Conservation (phyloP, 2,329 filamentous ascomycete genomes). For the Fusarium penzigii region DNA sequence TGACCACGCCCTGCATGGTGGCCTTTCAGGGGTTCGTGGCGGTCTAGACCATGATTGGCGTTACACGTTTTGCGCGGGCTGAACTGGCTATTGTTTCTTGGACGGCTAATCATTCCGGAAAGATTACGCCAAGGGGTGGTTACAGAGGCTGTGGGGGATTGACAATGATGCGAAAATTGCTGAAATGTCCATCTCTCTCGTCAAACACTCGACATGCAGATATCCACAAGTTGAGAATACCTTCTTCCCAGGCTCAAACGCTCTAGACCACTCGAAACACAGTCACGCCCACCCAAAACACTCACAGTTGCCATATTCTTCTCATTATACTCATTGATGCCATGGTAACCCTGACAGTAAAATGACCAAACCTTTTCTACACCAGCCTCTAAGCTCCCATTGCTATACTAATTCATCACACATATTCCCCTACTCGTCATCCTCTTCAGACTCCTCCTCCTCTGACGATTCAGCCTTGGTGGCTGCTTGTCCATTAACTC, state of each 20-base stretch:
- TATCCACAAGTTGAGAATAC: not conserved
- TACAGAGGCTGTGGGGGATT: too few species aligned
- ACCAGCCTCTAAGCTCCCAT: slow-evolving; percentile 22
- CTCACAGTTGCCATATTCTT: slow-evolving; percentile 20
- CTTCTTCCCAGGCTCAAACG: not conserved
- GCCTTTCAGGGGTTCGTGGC: not conserved
- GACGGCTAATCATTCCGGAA: too few species aligned
- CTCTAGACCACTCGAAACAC: slow-evolving; percentile 4
- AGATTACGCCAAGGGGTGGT: too few species aligned
- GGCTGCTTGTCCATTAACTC: slow-evolving; percentile 21
- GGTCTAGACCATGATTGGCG: not conserved
- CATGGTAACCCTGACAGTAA: slow-evolving; percentile 30
- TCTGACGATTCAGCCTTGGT: slow-evolving; percentile 8
- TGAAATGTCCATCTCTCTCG: too few species aligned
- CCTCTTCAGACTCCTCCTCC: slow-evolving; percentile 23
- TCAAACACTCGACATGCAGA: too few species aligned
- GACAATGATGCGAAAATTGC: too few species aligned
- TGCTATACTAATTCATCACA: slow-evolving; percentile 29
- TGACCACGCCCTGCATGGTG: not conserved
- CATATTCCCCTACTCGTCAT: slow-evolving; percentile 27
- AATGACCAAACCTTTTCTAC: slow-evolving; percentile 33
- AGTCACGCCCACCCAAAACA: not conserved
- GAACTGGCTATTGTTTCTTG: not conserved
- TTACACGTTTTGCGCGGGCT: not conserved
- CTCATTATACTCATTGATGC: slow-evolving; percentile 35